phyloP scores from a whole-genome alignment of 331 rosid species.

The Phaseolus coccineus region DNA sequence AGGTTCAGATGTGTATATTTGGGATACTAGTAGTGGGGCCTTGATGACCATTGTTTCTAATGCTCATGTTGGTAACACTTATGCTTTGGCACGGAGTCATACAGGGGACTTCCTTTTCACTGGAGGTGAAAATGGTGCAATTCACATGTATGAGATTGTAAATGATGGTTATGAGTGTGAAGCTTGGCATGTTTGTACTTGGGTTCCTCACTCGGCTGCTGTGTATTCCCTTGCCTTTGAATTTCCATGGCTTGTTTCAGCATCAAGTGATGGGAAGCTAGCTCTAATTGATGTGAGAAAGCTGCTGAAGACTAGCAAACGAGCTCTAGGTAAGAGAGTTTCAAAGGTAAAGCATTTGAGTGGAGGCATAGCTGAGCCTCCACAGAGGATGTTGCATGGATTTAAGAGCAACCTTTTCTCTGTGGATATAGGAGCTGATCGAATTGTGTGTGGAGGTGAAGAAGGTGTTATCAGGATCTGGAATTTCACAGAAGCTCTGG shows the following conservation, averaged over 20 bases:
- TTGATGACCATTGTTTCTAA: conserved; percentile 57
- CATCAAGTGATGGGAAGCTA: conserved; percentile 81
- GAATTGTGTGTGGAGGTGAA: conserved; percentile 93
- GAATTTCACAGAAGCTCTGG: conserved; percentile 90
- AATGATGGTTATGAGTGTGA: conserved; percentile 43
- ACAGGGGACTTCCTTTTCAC: conserved; percentile 83
- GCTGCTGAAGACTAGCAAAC: conserved; percentile 60
- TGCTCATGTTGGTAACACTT: conserved; percentile 83
- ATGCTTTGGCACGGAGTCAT: conserved; percentile 78
- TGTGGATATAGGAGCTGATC: conserved; percentile 83
- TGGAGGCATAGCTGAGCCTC: conserved; percentile 68
- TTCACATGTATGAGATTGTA: conserved; percentile 81
- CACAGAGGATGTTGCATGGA: conserved; percentile 93
- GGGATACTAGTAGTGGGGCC: conserved; percentile 73
- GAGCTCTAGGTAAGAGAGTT: conserved; percentile 50
- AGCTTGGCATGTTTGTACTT: conserved; percentile 60
- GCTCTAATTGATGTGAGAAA: conserved; percentile 85
- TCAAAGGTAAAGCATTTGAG: conserved; percentile 48
- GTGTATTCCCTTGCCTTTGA: conserved; percentile 89
- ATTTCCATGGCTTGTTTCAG: conserved; percentile 99
- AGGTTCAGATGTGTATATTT: conserved; percentile 85
- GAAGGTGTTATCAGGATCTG: conserved; percentile 92
- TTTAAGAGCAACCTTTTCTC: conserved; percentile 74
- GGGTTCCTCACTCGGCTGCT: conserved; percentile 90
- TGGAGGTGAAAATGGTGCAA: conserved; percentile 92